Percentiles rank a stretch among this genome's conserved stretches.
Conservation (phyloP, 169 alveolate species). For the Cryptosporidium viatorum region DNA sequence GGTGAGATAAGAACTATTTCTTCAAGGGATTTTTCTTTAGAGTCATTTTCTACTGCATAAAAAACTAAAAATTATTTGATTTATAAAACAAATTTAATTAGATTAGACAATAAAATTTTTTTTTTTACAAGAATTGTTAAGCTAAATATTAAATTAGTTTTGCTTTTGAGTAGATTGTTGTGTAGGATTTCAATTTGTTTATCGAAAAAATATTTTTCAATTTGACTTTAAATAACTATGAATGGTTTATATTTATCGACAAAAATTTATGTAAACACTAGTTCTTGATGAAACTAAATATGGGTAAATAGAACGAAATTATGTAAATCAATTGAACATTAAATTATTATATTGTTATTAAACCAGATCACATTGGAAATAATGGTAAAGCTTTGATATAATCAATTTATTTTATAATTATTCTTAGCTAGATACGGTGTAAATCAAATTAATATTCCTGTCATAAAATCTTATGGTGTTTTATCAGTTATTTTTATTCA, state of each 20-base stretch:
- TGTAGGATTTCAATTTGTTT: no score
- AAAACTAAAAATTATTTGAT: background rate
- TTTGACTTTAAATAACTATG: no score
- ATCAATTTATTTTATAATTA: background rate
- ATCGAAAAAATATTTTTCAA: no score
- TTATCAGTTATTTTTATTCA: no score
- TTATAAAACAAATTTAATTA: background rate
- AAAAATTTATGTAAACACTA: no score
- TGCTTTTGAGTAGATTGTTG: no score
- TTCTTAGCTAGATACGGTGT: background rate
- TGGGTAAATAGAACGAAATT: background rate
- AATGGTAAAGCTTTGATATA: background rate
- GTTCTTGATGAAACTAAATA: no score
- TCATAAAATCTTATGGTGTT: no score
- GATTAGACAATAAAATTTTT: background rate
- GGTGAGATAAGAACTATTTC: slow-evolving; percentile 64
- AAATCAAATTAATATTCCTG: no score
- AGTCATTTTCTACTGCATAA: slow-evolving; percentile 16
- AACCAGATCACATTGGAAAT: background rate
- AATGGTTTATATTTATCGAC: no score
- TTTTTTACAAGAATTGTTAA: background rate
- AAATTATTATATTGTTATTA: background rate
- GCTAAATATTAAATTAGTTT: no score
- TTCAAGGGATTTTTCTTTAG: slow-evolving; percentile 49
- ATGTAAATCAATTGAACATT: background rate